These are phyloP conservation scores for Asterella californica DNA, from an alignment of 225 moss, liverwort and hornwort genomes.

Conservation along the genomic window DNA sequence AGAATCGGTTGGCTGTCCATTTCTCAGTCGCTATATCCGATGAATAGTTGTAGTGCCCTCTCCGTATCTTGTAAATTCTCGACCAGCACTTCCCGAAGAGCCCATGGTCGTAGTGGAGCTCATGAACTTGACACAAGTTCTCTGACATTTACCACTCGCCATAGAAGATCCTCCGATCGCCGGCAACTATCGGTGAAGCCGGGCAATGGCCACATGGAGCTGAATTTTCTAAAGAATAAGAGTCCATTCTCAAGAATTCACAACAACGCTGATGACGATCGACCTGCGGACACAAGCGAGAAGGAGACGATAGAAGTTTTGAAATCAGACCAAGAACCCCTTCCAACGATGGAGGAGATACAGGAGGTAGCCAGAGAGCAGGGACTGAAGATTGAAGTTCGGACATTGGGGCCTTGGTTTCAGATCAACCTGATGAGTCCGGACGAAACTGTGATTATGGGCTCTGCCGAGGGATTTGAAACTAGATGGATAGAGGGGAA, in stretches of 20 bases:
- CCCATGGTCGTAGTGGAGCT: background rate
- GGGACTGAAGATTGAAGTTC: conserved; percentile 58
- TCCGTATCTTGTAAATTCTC: background rate
- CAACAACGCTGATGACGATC: background rate
- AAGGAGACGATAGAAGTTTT: background rate
- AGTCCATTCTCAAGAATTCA: background rate
- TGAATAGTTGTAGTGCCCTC: background rate
- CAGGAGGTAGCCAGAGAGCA: conserved; percentile 56
- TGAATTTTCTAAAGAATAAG: background rate
- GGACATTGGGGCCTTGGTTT: conserved; percentile 64
- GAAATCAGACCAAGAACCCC: conserved; percentile 7
- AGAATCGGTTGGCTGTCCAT: background rate
- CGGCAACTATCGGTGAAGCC: background rate
- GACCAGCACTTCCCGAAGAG: background rate
- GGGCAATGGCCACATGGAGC: background rate
- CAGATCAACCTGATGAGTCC: conserved; percentile 51
- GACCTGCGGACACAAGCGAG: background rate
- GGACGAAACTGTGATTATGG: conserved; percentile 38
- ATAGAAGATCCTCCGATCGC: too few species aligned
- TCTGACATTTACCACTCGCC: background rate
- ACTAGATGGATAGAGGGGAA: conserved; percentile 63
- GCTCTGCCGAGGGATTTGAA: conserved; percentile 70
- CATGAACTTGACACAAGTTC: background rate
- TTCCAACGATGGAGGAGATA: conserved; percentile 82
- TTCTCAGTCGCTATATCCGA: background rate